Base-by-base conservation (phyloP, 2,329 filamentous ascomycete genomes). In the Trichoderma aggressivum region DNA sequence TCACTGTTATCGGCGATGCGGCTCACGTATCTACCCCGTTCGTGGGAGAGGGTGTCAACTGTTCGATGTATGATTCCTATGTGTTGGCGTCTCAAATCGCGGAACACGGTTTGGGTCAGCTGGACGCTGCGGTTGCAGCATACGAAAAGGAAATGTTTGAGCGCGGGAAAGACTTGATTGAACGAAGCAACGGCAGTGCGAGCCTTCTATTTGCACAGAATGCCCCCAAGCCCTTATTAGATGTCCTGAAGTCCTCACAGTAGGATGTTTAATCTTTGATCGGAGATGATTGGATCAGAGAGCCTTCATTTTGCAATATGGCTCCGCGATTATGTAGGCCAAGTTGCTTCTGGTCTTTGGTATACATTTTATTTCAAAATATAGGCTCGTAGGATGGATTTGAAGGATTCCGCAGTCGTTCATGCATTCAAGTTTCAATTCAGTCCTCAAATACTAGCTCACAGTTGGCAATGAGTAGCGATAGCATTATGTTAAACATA, bases 111-210 rank as follows among this genome's bases (percentile, higher is more conserved):
- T 36, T 70, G n/a, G 34, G 47, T 12, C 39, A 50, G 14, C 50
- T 70, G 3, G 61, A 66, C 5, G 59, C 18, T 5, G 69, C 69
- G 5, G 61, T 59, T 21, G 34, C 7, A 3, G 61, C 62, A 16
- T 70, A 70, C 16, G 68, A 70, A 16, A 70, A 32, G 30, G 68
- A 65, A n/a, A 70, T 70, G 68, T 66, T 70, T 26, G 39, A 30
- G 28, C 50, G 68, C 10, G 68, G 56, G 12, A 61, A 55, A 7
- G 58, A 62, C 3, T 62, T 70, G 28, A 70, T 70, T 2, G 58
- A 70, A n/a, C 30, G 67, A 16, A 70, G 67, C 43, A 62, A 63
- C 5, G 67, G 21, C 3, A 70, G 30, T 24, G 67, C 43, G 5
- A 12, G 2, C 12, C 58, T 70, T 53, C 2, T 70, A 1, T 70